phyloP scores from a whole-genome alignment of 208 protist genomes.

The Trypanosoma cruzi region DNA sequence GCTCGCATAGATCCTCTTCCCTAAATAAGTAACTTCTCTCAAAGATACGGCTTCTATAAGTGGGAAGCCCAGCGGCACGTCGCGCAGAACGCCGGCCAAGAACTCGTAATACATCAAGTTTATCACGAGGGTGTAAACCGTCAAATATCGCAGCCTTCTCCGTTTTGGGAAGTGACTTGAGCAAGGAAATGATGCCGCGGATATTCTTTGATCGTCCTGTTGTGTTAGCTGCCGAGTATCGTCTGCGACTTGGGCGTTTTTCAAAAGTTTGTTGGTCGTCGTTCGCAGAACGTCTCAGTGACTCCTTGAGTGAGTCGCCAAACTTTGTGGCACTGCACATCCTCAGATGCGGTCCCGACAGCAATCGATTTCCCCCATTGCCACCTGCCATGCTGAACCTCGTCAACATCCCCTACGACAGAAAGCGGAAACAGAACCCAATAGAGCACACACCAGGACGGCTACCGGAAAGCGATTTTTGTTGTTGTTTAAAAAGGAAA shows the following conservation, averaged over 20 bases:
- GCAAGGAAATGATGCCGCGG: slow-evolving; percentile 44
- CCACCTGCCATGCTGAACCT: not conserved
- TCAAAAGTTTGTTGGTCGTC: slow-evolving; percentile 5
- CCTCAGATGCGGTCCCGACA: not conserved
- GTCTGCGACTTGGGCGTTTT: slow-evolving; percentile 45
- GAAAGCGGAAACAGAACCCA: slow-evolving; percentile 9
- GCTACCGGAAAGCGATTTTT: too few relatives aligned
- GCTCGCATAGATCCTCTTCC: slow-evolving; percentile 76
- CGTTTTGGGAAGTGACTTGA: slow-evolving; percentile 41
- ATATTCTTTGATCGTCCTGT: slow-evolving; percentile 49
- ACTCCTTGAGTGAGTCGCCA: not conserved
- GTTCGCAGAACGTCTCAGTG: not conserved
- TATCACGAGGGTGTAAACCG: slow-evolving; percentile 58
- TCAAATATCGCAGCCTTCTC: slow-evolving; percentile 45
- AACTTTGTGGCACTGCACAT: slow-evolving; percentile 7
- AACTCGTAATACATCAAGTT: slow-evolving; percentile 62
- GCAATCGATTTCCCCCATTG: not conserved
- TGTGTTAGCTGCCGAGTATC: slow-evolving; percentile 66
- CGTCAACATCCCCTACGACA: slow-evolving; percentile 15
- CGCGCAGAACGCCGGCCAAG: slow-evolving; percentile 39
- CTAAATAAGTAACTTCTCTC: slow-evolving; percentile 74
- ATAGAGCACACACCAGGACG: not conserved
- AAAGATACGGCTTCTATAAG: slow-evolving; percentile 64
- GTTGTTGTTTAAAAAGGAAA: slow-evolving; percentile 3
- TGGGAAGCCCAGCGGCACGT: slow-evolving; percentile 33